Evolutionary conservation across 2,329 filamentous ascomycete genomes (phyloP), one percentile per base, ranked within the genome.

Genomic region (Penicillium janthinellum): DNA sequence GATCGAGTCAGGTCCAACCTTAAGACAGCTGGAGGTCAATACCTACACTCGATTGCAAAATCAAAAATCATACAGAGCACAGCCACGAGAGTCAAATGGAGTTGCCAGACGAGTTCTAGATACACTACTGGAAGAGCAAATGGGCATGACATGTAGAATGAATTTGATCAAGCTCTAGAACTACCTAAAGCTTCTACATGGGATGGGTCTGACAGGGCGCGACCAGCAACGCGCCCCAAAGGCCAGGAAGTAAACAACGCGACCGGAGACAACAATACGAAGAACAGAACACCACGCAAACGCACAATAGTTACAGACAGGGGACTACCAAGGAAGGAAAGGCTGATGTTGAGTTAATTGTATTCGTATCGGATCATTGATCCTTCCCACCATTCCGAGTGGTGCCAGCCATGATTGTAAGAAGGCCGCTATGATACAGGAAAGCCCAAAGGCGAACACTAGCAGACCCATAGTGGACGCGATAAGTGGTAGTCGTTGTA

Each of bases 391-490:
- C 67, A 64, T 68, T 25, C 66, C 61, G 64, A 63, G 67, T 69
- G 73, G 72, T 71, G 71, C 67, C 71, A 75, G 72, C 72, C 71
- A 66, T 67, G 5, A 65, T 72, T 64, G 66, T 67, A 67, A 64
- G 66, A 70, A 73, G 72, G 72, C 73, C 70, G 73, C 70, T 77
- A 77, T 77, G 75, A 77, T 77, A 77, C 75, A 77, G 69, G 71
- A 74, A 76, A 69, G 66, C 63, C 69, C 67, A 70, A 71, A 72
- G 52, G 67, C 74, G 71, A 71, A 70, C 73, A 76, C 70, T 68
- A 76, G 71, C 71, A 73, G 71, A 73, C 70, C 72, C 63, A 66
- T 71, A 75, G 73, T 75, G 73, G 71, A 73, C 72, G 72, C 70
- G 67, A 67, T 73, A 73, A 72, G 67, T 70, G 71, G 72, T 68